Evolutionary conservation across 1,139 yeast genomes (phyloP).

Genomic region (Sugiyamaella sp.): DNA sequence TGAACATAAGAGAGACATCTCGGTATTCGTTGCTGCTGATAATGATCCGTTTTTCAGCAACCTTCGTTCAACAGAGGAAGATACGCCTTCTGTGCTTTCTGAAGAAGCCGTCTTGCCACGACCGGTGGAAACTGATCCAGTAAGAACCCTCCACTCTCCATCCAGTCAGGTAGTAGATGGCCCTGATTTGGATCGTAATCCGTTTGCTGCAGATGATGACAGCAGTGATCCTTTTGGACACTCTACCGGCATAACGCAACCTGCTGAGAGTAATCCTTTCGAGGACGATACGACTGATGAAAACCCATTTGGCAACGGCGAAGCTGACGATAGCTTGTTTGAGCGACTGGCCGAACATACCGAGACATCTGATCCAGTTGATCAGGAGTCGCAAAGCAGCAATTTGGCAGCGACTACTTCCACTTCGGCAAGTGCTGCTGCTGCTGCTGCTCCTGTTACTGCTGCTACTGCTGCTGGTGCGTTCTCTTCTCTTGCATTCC

Average conservation of each 20-base stretch:
- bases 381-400: no score
- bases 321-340: slow-evolving; percentile 19
- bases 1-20: slow-evolving; percentile 29
- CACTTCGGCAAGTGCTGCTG: neutral
- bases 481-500: slow-evolving; percentile 41
- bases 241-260: no score
- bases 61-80: slow-evolving; percentile 17
- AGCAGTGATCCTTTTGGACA: neutral
- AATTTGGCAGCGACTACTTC: neutral
- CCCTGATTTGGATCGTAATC: slow-evolving; percentile 18
- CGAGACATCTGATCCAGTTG: neutral
- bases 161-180: slow-evolving; percentile 6
- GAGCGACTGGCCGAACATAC: slow-evolving; percentile 18
- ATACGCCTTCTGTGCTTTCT: slow-evolving; percentile 3
- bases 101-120: slow-evolving; percentile 11
- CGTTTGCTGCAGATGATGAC: slow-evolving; percentile 3
- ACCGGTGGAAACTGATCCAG: slow-evolving; percentile 5
- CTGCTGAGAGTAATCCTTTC: neutral
- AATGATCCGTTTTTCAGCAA: slow-evolving; percentile 32
- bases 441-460: neutral
- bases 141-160: slow-evolving; percentile 3
- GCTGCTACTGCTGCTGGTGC: neutral
- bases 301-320: slow-evolving; percentile 21
- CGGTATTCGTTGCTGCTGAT: slow-evolving; percentile 29
- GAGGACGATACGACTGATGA: slow-evolving; percentile 8